These are phyloP conservation scores for Hyphopichia pseudoburtonii DNA, from an alignment of 1,139 yeast species.

Conservation along the genomic window DNA sequence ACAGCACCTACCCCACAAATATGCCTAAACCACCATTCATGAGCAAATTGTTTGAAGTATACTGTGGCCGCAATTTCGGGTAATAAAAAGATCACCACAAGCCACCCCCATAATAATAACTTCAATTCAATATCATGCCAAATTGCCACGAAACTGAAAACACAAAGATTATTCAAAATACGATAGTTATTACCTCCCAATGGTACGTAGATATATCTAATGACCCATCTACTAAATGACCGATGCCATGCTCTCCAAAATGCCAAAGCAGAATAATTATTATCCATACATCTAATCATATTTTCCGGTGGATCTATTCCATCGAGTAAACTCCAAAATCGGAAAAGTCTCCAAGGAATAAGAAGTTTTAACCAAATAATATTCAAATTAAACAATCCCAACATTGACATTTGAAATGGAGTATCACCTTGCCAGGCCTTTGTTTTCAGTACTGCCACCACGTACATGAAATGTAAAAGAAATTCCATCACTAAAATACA, in stretches of 20 bases:
- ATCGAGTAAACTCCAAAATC: constrained; percentile 89
- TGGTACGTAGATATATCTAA: constrained; percentile 81
- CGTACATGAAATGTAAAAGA: constrained; percentile 82
- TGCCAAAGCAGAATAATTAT: constrained; percentile 86
- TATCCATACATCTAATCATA: constrained; percentile 94
- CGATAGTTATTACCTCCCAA: constrained; percentile 78
- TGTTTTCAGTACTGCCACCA: constrained; percentile 85
- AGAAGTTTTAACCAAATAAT: constrained; percentile 89
- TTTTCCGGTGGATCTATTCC: constrained; percentile 97
- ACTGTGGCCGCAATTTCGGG: constrained; percentile 79
- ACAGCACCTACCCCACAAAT: constrained; percentile 88
- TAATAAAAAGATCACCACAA: constrained; percentile 79
- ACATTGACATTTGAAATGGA: constrained; percentile 93
- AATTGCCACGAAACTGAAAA: constrained; percentile 94
- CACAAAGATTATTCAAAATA: constrained; percentile 73
- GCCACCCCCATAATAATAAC: constrained; percentile 93
- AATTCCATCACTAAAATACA: constrained; percentile 89
- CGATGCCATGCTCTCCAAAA: constrained; percentile 99
- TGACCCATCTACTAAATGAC: constrained; percentile 86
- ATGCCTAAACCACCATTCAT: constrained; percentile 74
- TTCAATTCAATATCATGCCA: constrained; percentile 97
- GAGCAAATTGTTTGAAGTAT: constrained; percentile 39
- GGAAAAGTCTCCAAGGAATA: constrained; percentile 93
- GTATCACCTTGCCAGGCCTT: constrained; percentile 89
- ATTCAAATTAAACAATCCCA: constrained; percentile 85